phyloP scores from a whole-genome alignment of 306 rosid genomes.

The Vigna trinervia region DNA sequence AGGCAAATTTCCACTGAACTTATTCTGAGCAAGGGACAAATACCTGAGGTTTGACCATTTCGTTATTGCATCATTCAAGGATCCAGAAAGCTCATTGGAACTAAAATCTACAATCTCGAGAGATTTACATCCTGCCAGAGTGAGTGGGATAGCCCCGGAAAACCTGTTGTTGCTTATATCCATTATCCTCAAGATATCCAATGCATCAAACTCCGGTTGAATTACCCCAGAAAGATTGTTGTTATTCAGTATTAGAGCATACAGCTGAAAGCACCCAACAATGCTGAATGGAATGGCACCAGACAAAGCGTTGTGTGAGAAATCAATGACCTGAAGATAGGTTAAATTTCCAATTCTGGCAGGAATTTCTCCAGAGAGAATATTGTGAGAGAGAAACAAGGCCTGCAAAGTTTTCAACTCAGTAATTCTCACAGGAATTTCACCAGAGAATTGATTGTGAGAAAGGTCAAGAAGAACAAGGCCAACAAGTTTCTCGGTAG shows the following conservation, averaged over 20 bases:
- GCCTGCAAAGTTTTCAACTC: conserved; percentile 98
- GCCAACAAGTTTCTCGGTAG: conserved; percentile 87
- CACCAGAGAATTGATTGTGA: conserved; percentile 85
- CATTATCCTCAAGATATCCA: conserved; percentile 90
- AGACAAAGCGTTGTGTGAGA: conserved; percentile 84
- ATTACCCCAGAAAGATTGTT: conserved; percentile 95
- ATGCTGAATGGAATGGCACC: conserved; percentile 91
- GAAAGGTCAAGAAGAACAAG: conserved; percentile 96
- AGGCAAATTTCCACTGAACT: conserved; percentile 80
- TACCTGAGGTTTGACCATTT: conserved; percentile 93
- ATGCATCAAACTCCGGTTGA: conserved; percentile 97
- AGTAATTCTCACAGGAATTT: conserved; percentile 86
- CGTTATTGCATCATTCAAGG: conserved; percentile 87
- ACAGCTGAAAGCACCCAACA: conserved; percentile 97
- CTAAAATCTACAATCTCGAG: conserved; percentile 93
- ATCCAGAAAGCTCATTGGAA: conserved; percentile 93
- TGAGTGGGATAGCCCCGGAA: conserved; percentile 91
- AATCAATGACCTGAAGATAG: conserved; percentile 96
- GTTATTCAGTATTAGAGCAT: conserved; percentile 82
- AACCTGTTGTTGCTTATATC: conserved; percentile 93
- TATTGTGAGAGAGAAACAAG: conserved; percentile 90
- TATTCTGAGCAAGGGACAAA: conserved; percentile 84
- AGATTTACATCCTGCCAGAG: conserved; percentile 97
- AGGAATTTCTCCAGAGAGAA: conserved; percentile 91
- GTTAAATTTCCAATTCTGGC: conserved; percentile 91